Base-by-base conservation (phyloP, 495 filamentous ascomycete genomes). In the Aspergillus mulundensis region DNA sequence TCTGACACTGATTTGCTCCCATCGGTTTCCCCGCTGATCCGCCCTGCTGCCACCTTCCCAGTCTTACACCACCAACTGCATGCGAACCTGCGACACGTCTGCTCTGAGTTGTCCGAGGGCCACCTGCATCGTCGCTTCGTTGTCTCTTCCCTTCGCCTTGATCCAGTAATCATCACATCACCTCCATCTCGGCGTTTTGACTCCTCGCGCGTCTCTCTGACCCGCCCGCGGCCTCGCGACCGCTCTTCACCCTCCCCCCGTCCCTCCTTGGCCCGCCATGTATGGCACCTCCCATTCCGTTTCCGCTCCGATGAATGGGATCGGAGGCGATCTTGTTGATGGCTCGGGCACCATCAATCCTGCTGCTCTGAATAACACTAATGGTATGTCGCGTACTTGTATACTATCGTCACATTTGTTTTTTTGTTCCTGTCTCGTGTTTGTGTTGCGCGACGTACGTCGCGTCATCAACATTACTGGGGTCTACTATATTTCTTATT, bases 261-360 rank as follows among this genome's bases (percentile, higher is more conserved):
- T 67, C 72, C 64, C 60, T 48, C 60, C 61, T 66, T 64, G 61
- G 63, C 67, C 63, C 73, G 75, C 67, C 64, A 84, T 85, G 83
- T 84, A 86, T 75, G 76, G 78, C 71, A 74, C 80, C 38, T 72
- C 78, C 63, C 70, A 76, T 56, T 74, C 72, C 61, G 59, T 68
- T 57, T 70, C 76, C 51, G 68, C 78, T 24, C 76, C 80, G 63
- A 78, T 82, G 73, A 85, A 84, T 72, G 81, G 82, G 53, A 71
- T 84, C 59, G 82, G 76, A 67, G 78, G 76, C 56, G 82, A 80
- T 65, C 79, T 85, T 58, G 79, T 86, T 61, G 87, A 90, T 79
- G 82, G 83, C 56, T 85, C 84, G 54, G 87, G 86, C 34, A 91
- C 88, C 51, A 92, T 92, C 73, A 87, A 92, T 70, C 88, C 88